Evolutionary conservation across 371 early-diverging fungal species (phyloP).

Genomic region (Thermomucor indicae-seudaticae): DNA sequence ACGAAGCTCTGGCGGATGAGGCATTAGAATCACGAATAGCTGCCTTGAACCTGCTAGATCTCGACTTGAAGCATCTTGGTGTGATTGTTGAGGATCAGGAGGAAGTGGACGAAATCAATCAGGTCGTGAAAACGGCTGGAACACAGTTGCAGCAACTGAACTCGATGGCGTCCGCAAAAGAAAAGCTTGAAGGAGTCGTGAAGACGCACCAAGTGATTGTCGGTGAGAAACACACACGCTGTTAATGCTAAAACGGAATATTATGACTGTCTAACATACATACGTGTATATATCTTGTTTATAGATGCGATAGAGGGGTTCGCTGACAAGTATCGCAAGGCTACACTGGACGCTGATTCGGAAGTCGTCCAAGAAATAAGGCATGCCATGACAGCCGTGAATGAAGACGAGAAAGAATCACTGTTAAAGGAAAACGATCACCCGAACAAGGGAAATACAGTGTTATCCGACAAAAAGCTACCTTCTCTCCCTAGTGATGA

Average conservation of each 20-base stretch:
- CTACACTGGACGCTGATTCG: slow-evolving; percentile 8
- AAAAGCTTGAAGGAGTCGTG: slow-evolving; percentile 43
- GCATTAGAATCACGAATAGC: slow-evolving; percentile 65
- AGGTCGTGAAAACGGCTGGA: slow-evolving; percentile 41
- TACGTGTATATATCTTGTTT: not conserved
- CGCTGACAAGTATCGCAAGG: slow-evolving; percentile 16
- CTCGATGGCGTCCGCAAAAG: slow-evolving; percentile 37
- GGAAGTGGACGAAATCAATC: slow-evolving; percentile 35
- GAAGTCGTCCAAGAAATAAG: slow-evolving; percentile 28
- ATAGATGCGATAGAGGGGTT: slow-evolving; percentile 21
- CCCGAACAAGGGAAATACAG: not conserved
- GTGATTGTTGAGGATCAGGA: slow-evolving; percentile 38
- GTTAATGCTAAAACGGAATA: not conserved
- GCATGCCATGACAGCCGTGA: slow-evolving; percentile 19
- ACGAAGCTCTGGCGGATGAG: slow-evolving; percentile 61
- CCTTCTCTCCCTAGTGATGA: too few species aligned
- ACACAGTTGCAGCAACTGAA: slow-evolving; percentile 46
- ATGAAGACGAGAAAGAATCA: slow-evolving; percentile 8
- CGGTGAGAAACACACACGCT: slow-evolving; percentile 16
- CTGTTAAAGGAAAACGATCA: not conserved
- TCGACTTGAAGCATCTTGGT: slow-evolving; percentile 56
- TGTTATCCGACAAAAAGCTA: too few species aligned
- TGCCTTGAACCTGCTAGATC: slow-evolving; percentile 61
- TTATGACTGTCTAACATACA: not conserved
- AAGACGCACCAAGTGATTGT: slow-evolving; percentile 49